Base-by-base conservation (phyloP, 176 grass and related monocot species). In the Triticum urartu region DNA sequence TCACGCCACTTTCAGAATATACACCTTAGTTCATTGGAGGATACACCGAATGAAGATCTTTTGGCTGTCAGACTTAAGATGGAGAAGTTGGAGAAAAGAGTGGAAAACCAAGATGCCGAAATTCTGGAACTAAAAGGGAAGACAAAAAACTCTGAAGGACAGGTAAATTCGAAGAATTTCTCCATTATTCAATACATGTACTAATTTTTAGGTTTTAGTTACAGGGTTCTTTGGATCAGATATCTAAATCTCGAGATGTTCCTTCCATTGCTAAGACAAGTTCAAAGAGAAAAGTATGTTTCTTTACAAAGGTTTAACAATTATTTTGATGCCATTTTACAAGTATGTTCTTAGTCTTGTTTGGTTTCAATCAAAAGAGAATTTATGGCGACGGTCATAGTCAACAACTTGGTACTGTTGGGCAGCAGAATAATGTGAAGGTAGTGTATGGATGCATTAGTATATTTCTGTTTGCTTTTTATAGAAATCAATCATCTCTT, bases 51-150 rank as follows among this genome's bases (percentile, higher is more conserved):
- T 47, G 82, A 75, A 64, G 82, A 75, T 63, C 3, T 84, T 13
- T 8, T 84, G 18, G 30, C 22, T 14, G 1, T 83, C 20, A 83
- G 54, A 43, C 69, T 69, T 45, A 15, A 45, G 1, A 0, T 83
- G 54, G 80, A 70, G 56, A 82, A 58, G 18, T 2, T 70, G 0
- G 10, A 70, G 35, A 0, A 71, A 6, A 45, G 22, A 15, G 33
- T 24, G 3, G 7, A 58, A 14, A 82, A 25, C 14, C 47, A 82
- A 58, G 80, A 82, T 71, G 80, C 65, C 22, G 24, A 15, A 34
- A 22, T 82, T 56, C 21, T 70, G 28, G 65, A 82, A 82, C n/a
- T 82, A 22, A 56, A 47, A 35, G 26, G 52, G 63, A 69, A 82
- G 80, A 25, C 45, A 56, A 22, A 4, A 30, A 81, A 20, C 14